Conservation (phyloP, 2,329 filamentous ascomycete genomes). For the Nothopassalora personata region DNA sequence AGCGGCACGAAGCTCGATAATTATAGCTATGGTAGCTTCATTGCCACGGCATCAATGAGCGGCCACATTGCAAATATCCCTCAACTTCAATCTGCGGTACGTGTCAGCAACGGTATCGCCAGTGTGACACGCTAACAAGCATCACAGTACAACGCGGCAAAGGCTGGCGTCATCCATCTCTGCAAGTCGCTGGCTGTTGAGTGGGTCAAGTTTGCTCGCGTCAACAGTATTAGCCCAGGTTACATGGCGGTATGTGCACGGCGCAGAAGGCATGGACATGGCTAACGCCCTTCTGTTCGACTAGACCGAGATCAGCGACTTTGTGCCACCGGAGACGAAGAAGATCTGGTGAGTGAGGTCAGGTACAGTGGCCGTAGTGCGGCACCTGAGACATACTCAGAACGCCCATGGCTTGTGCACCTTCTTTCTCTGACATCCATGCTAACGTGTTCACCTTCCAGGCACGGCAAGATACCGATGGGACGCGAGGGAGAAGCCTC, state of each 20-base stretch:
- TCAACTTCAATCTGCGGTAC: conserved; percentile 51
- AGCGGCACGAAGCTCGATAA: conserved; percentile 37
- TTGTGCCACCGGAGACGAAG: conserved; percentile 31
- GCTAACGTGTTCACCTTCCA: too few relatives aligned
- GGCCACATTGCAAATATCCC: conserved; percentile 33
- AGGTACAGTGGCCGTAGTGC: too few relatives aligned
- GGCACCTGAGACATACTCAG: too few relatives aligned
- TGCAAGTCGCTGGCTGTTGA: conserved; percentile 53
- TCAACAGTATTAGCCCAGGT: conserved; percentile 51
- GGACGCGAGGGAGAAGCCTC: conserved; percentile 35
- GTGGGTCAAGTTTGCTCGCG: conserved; percentile 52
- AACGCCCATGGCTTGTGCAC: too few relatives aligned
- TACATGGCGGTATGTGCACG: conserved; percentile 38
- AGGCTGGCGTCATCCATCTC: conserved; percentile 53
- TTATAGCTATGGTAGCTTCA: conserved; percentile 44
- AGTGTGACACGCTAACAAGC: background rate
- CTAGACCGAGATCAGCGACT: conserved; percentile 49
- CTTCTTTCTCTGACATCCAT: too few relatives aligned
- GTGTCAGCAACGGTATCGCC: background rate
- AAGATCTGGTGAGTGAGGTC: conserved; percentile 37
- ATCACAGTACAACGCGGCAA: conserved; percentile 48
- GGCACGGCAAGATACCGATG: conserved; percentile 45
- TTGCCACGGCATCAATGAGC: conserved; percentile 39
- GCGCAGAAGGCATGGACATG: too few relatives aligned
- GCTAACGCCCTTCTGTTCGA: too few relatives aligned